Percentiles rank a stretch among this genome's conserved stretches.
phyloP scores from a whole-genome alignment of 2,329 filamentous ascomycete species.

The Penicillium thymicola region DNA sequence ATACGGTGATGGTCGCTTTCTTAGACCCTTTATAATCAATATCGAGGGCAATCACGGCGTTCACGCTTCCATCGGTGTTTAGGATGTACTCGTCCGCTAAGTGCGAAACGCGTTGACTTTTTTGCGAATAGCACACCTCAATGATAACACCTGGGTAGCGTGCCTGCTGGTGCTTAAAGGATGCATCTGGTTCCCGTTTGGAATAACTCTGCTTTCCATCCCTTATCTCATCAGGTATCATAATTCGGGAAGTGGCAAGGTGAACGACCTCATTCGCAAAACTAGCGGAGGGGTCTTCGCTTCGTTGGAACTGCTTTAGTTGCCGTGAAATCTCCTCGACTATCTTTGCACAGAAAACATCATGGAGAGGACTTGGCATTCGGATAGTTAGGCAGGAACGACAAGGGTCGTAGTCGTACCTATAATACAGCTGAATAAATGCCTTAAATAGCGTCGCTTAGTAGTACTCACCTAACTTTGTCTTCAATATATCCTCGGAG shows the following conservation, averaged over 20 bases:
- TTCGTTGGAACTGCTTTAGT: background rate
- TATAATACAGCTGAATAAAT: conserved; percentile 3
- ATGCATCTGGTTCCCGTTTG: background rate
- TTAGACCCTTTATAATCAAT: conserved; percentile 7
- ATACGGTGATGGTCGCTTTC: conserved; percentile 3
- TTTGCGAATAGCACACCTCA: conserved; percentile 8
- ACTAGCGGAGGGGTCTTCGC: background rate
- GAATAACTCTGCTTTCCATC: conserved; percentile 1
- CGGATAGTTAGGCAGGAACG: conserved; percentile 7
- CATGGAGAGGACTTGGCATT: conserved; percentile 6
- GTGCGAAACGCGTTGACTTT: background rate
- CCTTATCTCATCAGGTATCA: background rate
- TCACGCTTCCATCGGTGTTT: conserved; percentile 7
- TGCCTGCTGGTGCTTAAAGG: background rate
- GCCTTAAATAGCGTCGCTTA: background rate
- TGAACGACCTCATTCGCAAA: background rate
- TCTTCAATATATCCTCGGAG: conserved; percentile 4
- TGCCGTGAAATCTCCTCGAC: background rate
- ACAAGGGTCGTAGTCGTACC: conserved; percentile 4
- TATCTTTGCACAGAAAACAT: conserved; percentile 3
- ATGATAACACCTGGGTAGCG: conserved; percentile 2
- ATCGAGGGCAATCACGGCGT: conserved; percentile 5
- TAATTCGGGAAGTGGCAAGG: background rate
- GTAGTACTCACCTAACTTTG: conserved; percentile 3
- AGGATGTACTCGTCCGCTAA: conserved; percentile 8